Percentiles rank a stretch among this genome's conserved stretches.
These are phyloP conservation scores for Setomelanomma holmii DNA, from an alignment of 2,329 filamentous ascomycete species.

Conservation along the genomic window DNA sequence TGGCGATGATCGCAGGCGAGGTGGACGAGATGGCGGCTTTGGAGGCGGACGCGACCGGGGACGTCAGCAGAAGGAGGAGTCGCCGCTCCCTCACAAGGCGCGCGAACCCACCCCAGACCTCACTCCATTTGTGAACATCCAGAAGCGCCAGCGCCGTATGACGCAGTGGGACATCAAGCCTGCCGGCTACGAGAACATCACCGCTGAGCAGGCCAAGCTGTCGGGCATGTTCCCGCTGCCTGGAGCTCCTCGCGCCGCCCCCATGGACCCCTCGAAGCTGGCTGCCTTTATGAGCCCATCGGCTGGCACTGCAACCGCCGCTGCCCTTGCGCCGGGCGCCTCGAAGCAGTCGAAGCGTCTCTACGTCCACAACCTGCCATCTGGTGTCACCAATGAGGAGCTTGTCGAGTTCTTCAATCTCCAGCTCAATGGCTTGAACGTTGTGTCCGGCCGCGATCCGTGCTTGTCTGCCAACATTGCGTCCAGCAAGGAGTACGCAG, in stretches of 20 bases:
- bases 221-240: slow-evolving; percentile 99
- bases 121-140: slow-evolving; percentile 80
- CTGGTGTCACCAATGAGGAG: slow-evolving; percentile 74
- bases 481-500: slow-evolving; percentile 78
- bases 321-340: slow-evolving; percentile 89
- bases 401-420: slow-evolving; percentile 91
- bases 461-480: slow-evolving; percentile 85
- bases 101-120: slow-evolving; percentile 95
- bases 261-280: slow-evolving; percentile 91
- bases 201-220: slow-evolving; percentile 96
- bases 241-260: slow-evolving; percentile 90
- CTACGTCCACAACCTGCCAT: slow-evolving; percentile 82
- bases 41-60: slow-evolving; percentile 55
- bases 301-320: slow-evolving; percentile 71
- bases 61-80: slow-evolving; percentile 74
- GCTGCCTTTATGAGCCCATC: slow-evolving; percentile 96
- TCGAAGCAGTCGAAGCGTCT: slow-evolving; percentile 94
- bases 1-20: slow-evolving; percentile 45
- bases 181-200: slow-evolving; percentile 96
- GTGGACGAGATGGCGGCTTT: slow-evolving; percentile 32
- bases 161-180: slow-evolving; percentile 99
- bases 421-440: slow-evolving; percentile 95
- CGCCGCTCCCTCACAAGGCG: slow-evolving; percentile 79
- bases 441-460: slow-evolving; percentile 82
- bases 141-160: slow-evolving; percentile 87